These are phyloP conservation scores for Triticum dicoccoides DNA, from an alignment of 176 grass and related monocot genomes.

Conservation along the genomic window DNA sequence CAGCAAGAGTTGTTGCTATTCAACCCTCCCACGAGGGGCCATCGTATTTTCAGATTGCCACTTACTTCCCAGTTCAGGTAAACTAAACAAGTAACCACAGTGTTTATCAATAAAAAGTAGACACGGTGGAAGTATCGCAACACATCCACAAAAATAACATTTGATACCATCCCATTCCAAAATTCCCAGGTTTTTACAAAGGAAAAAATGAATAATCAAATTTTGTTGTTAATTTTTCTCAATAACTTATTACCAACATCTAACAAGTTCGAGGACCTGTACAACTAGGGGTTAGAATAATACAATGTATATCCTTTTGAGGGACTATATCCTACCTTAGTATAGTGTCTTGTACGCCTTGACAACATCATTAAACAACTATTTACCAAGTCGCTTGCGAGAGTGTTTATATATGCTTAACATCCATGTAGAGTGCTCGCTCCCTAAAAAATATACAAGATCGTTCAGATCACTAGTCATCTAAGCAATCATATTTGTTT, in stretches of 20 bases:
- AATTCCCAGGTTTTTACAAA: not conserved
- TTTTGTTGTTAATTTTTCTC: not conserved
- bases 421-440: not conserved
- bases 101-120: not conserved
- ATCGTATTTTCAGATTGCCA: conserved; percentile 40
- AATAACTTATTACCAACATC: not conserved
- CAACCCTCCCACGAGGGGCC: conserved; percentile 28
- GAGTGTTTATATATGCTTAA: not conserved
- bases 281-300: not conserved
- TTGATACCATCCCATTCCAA: not conserved
- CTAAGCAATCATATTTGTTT: too few relatives aligned
- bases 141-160: conserved; percentile 4
- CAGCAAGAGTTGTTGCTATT: conserved; percentile 56
- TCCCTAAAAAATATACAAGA: too few relatives aligned
- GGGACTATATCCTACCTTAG: not conserved
- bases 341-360: not conserved
- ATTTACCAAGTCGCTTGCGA: not conserved
- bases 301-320: not conserved
- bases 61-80: conserved; percentile 69
- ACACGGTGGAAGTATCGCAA: not conserved
- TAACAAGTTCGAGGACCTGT: too few relatives aligned
- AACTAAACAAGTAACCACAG: conserved; percentile 26
- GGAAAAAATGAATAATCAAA: not conserved
- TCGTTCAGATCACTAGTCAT: too few relatives aligned
- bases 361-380: not conserved